Percentiles rank a stretch among this genome's conserved stretches.
Conservation (phyloP, 257 asterid genomes). For the Echites panduratus region DNA sequence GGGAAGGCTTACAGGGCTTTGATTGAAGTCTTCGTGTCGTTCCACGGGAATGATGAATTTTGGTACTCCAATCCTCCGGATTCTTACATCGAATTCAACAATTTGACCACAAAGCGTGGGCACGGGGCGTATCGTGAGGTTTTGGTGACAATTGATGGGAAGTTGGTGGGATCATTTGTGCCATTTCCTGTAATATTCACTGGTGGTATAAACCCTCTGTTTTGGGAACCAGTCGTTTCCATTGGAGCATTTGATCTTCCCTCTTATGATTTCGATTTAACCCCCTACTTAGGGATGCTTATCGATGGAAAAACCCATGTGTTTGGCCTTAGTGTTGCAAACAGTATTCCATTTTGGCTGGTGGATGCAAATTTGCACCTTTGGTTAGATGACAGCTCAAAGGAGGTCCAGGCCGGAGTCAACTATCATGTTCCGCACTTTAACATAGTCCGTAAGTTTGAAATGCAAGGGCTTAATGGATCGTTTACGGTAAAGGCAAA, state of each 20-base stretch:
- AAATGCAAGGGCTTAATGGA: conserved; percentile 46
- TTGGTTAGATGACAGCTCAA: conserved; percentile 54
- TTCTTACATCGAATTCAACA: conserved; percentile 43
- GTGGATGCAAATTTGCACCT: conserved; percentile 76
- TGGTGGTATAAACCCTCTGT: conserved; percentile 77
- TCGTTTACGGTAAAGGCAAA: conserved; percentile 40
- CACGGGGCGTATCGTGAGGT: conserved; percentile 76
- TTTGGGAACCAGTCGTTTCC: conserved; percentile 84
- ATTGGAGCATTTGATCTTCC: conserved; percentile 88
- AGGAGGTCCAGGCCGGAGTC: conserved; percentile 45
- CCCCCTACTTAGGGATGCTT: conserved; percentile 55
- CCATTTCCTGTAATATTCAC: conserved; percentile 81
- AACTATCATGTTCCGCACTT: conserved; percentile 29
- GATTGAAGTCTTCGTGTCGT: conserved; percentile 68
- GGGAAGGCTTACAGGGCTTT: conserved; percentile 62
- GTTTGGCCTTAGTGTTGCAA: conserved; percentile 48
- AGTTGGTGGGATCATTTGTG: conserved; percentile 55
- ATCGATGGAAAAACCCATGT: conserved; percentile 51
- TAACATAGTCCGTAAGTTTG: conserved; percentile 25
- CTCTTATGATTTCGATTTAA: conserved; percentile 62
- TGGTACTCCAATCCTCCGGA: conserved; percentile 94
- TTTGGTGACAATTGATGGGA: conserved; percentile 50
- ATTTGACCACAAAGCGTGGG: conserved; percentile 38
- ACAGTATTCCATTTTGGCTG: conserved; percentile 70
- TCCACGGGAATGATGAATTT: conserved; percentile 74